Base-by-base conservation (phyloP, 352 stramenopile genomes). In the Pythium volutum region DNA sequence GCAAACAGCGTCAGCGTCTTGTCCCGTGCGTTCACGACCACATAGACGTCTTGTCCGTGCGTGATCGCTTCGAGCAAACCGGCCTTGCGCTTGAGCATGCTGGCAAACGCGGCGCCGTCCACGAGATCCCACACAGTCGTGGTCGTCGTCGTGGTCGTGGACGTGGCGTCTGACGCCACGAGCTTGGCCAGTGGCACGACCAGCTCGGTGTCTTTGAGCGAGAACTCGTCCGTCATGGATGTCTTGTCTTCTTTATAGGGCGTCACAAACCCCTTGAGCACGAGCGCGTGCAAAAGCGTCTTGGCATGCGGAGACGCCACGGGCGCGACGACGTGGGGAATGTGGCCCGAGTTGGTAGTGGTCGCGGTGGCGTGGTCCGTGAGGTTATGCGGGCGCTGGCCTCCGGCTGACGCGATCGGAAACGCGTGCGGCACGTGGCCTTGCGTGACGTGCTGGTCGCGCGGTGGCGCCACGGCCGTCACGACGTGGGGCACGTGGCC, bases 11-110 rank as follows among this genome's bases (percentile, higher is more conserved):
- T 68, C 43, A 85, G 59, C 62, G 66, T 71, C 69, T 84, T 77
- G 18, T 61, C 42, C 31, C 73, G 67, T 36, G 78, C 68, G 58
- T 88, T 84, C 3, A 61, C 72, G 29, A 76, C 70, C 0, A 69
- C 49, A 55, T 84, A 81, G 36, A 79, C 76, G 64, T 85, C 75
- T 46, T 84, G 81, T 55, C 75, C 74, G 48, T 81, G 74, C 3
- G 71, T 87, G 46, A 87, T 75, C 38, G 70, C 65, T 15, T 67
- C 69, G 43, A 87, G 68, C 18, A 84, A 59, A 1, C 75, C 74
- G 12, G 75, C 74, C 69, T 85, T 85, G 51, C 78, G 78, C 66
- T 85, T 88, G 15, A 88, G 56, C 48, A 74, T 47, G 9, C 20
- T 51, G 14, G 63, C 63, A 47, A 62, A 70, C 16, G 54, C 56